These are phyloP conservation scores for Globisporangium camurandrum DNA, from an alignment of 352 stramenopile genomes.

Conservation along the genomic window DNA sequence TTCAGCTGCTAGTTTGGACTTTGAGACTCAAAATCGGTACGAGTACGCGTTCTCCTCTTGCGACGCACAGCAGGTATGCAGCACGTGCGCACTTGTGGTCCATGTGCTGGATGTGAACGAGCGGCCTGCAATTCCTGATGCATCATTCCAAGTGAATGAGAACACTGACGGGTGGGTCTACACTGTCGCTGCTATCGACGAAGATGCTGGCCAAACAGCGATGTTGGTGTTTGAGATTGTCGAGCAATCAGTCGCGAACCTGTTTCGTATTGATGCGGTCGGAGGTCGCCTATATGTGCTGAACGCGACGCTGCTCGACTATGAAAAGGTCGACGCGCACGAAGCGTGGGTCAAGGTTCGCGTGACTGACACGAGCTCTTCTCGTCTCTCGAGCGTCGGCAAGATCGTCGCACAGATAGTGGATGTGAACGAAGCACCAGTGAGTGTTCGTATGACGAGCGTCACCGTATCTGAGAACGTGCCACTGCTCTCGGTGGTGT, in stretches of 20 bases:
- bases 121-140: conserved; percentile 1
- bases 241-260: conserved; percentile 25
- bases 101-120: conserved; percentile 7
- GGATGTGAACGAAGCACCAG: conserved; percentile 21
- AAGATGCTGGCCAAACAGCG: conserved; percentile 24
- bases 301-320: conserved; percentile 20
- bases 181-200: conserved; percentile 24
- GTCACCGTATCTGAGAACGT: conserved; percentile 14
- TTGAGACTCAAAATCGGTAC: conserved; percentile 1
- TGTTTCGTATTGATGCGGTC: conserved; percentile 17
- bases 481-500: conserved; percentile 9
- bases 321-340: conserved; percentile 27
- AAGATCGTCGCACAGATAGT: conserved; percentile 12
- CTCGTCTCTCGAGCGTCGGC: conserved; percentile 18
- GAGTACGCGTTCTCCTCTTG: conserved; percentile 3
- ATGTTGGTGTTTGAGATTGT: conserved; percentile 31
- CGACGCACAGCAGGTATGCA: conserved; percentile 3
- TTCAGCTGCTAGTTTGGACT: neutral
- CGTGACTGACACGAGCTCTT: conserved; percentile 34
- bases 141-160: conserved; percentile 22
- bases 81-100: neutral
- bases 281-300: conserved; percentile 1
- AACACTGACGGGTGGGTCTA: conserved; percentile 26
- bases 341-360: conserved; percentile 39
- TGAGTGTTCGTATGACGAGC: neutral